Base-by-base conservation (phyloP, 257 asterid species). In the Osmanthus fragrans region DNA sequence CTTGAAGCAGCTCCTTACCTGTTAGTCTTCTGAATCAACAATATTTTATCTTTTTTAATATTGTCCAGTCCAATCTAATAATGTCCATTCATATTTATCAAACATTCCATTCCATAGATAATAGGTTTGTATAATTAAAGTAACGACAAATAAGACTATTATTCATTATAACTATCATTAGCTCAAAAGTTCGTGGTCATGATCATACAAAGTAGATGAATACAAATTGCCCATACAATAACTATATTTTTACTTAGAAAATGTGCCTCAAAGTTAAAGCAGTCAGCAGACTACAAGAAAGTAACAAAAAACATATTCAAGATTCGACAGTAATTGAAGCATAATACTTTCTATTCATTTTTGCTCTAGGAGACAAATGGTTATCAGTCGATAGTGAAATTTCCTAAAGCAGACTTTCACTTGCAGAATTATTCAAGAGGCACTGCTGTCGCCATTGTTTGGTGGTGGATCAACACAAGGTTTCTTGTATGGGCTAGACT, bases 391-490 rank as follows among this genome's bases (percentile, higher is more conserved):
- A 56, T 4, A 19, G n/a, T 21, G 23, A 15, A 40, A 5, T 42
- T 54, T 75, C 51, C 76, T n/a, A 73, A 65, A 54, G 16, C 75
- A 5, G 18, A 74, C 39, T 69, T 74, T 47, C 71, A 66, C 70
- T 70, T 39, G 40, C 16, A 74, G 15, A 51, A 73, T 1, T 27
- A 60, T 79, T 91, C 87, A 91, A 64, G 92, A 79, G 73, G 89
- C 70, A 68, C 83, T 74, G 36, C 85, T 86, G 66, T 80, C 90
- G 49, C 85, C 88, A 32, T 74, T 80, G 23, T 77, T 84, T 64
- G 92, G 79, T 25, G 88, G 83, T 42, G 89, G 91, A 72, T 87
- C 97, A 64, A 76, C 30, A 45, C 89, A 75, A 80, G 96, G 96
- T 70, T 87, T 92, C 87, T 95, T 95, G 0, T 84, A 47, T 0